Base-by-base conservation (phyloP, 1,284 basidiomycete species). In the Rhodotorula sp. region DNA sequence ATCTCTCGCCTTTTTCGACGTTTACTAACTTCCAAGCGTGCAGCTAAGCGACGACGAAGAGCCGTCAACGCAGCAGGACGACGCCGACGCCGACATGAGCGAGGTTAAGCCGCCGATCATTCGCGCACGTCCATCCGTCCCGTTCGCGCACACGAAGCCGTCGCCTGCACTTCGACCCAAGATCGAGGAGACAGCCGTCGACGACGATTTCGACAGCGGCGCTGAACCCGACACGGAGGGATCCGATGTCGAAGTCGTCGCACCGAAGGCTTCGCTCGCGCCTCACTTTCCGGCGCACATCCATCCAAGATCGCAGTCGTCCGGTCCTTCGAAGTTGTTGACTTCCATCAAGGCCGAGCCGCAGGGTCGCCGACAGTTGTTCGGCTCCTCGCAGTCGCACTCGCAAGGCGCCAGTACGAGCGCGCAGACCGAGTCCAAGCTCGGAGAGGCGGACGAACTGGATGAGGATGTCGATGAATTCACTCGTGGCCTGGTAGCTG, bases 201-300 rank as follows among this genome's bases (percentile, higher is more conserved):
- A 8, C n/a, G 34, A 46, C 44, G 64, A 65, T 20, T 57, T 51
- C 18, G 74, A 71, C 37, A 59, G 53, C 34, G 64, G 62, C 26
- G 59, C 65, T 24, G 69, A 69, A 30, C 68, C 67, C 8, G 72
- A 74, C 30, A 67, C 69, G 24, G 62, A 70, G 54, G 37, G 61
- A 44, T 50, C 55, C 48, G 62, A 59, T 59, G 24, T 34, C 30
- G 65, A 68, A 22, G 9, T 44, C 28, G 24, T 57, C 48, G 31
- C 18, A 18, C 47, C 57, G 16, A 7, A 47, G 15, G 13, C 62
- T 51, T n/a, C n/a, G 22, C 26, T 4, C 20, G 11, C 20, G 31
- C 34, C 62, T 37, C 30, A 61, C 40, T 60, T 59, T 30, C 13
- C 62, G 15, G 13, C 60, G 24, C 60, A 59, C 28, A 13, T 30